Evolutionary conservation across 2,329 filamentous ascomycete genomes (phyloP).

Genomic region (Aspergillus fumigatiaffinis): DNA sequence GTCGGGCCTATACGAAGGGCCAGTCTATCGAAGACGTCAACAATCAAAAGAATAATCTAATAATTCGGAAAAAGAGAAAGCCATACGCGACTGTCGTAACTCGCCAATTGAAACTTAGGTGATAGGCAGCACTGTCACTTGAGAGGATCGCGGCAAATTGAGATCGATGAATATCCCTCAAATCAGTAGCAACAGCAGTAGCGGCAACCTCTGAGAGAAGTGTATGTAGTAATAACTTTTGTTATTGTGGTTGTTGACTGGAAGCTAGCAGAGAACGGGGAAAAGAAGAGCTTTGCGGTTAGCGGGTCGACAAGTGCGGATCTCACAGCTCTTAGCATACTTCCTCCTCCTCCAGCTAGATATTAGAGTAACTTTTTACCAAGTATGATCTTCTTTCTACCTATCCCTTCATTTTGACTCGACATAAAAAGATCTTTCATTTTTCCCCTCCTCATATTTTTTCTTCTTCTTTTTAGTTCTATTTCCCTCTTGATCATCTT

Average conservation of each 20-base stretch:
- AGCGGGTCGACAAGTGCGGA: neutral
- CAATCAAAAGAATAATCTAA: neutral
- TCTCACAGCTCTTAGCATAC: neutral
- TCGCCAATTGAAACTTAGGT: neutral
- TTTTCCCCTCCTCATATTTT: too few species aligned
- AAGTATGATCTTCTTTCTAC: too few species aligned
- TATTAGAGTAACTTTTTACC: too few species aligned
- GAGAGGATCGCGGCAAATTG: neutral
- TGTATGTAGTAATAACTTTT: neutral
- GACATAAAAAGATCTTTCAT: neutral
- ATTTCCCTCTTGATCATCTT: too few species aligned
- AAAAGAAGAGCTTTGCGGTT: neutral
- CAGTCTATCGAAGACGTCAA: neutral
- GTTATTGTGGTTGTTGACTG: neutral
- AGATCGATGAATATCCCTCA: neutral
- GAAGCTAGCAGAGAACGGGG: neutral
- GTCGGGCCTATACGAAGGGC: conserved; percentile 4
- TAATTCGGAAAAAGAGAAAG: neutral
- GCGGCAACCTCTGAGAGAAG: neutral
- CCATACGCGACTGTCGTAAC: neutral
- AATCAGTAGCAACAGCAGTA: neutral
- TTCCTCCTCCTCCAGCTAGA: too few species aligned
- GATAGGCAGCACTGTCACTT: neutral
- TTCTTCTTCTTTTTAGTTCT: too few species aligned
- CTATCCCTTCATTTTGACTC: neutral